Percentiles rank a stretch among this genome's conserved stretches.
These are phyloP conservation scores for Saccharomycopsis oosterbeekiorum DNA, from an alignment of 805 yeast species.

Conservation along the genomic window DNA sequence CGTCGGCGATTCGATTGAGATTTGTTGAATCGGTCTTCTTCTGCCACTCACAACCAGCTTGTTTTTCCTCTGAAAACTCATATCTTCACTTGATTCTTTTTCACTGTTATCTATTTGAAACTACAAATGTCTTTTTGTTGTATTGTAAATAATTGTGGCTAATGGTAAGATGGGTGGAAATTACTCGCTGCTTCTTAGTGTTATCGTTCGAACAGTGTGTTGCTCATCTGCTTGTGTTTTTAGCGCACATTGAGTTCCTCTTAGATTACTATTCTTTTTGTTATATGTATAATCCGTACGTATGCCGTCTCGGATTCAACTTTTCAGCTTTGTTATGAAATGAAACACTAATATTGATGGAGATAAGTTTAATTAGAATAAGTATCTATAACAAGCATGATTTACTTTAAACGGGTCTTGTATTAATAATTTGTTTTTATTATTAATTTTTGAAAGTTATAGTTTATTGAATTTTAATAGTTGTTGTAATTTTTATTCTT, in stretches of 20 bases:
- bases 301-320: not conserved
- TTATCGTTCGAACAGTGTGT: not conserved
- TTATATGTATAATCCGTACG: not conserved
- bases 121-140: not conserved
- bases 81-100: not conserved
- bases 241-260: not conserved
- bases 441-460: too few species aligned
- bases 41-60: slow-evolving; percentile 1
- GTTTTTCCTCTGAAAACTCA: slow-evolving; percentile 16
- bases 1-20: not conserved
- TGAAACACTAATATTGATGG: not conserved
- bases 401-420: too few species aligned
- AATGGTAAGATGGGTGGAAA: too few species aligned
- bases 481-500: too few species aligned
- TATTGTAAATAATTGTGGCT: too few species aligned
- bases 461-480: too few species aligned
- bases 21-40: not conserved
- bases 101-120: not conserved
- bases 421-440: too few species aligned
- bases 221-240: not conserved
- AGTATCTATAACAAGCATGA: too few species aligned
- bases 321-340: too few species aligned
- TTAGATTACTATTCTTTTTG: not conserved
- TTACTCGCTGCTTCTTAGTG: too few species aligned
- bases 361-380: not conserved